Conservation (phyloP, 2,329 filamentous ascomycete genomes). For the Parastagonospora nodorum region DNA sequence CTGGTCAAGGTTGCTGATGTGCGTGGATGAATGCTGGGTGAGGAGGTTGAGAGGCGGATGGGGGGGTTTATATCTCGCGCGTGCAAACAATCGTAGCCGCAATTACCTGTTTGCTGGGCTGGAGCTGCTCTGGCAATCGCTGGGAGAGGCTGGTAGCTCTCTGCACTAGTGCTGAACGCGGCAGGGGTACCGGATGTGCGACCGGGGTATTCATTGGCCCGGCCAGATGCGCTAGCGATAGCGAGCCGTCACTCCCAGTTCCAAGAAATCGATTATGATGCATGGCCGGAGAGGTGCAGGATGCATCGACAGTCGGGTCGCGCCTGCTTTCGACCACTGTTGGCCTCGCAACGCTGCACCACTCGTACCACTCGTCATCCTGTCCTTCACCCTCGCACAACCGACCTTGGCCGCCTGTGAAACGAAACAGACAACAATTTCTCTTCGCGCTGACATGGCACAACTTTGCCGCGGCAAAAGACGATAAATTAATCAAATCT, state of each 20-base stretch:
- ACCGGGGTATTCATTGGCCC: no score
- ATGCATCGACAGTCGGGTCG: neutral
- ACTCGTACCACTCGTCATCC: no score
- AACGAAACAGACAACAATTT: neutral
- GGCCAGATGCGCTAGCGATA: neutral
- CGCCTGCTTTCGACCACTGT: no score
- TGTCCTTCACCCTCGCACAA: neutral
- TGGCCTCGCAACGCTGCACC: no score
- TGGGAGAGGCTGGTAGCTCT: constrained; percentile 17
- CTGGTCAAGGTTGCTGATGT: neutral
- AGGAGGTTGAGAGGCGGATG: constrained; percentile 1
- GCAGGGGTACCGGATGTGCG: no score
- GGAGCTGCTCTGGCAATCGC: neutral
- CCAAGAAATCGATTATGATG: neutral
- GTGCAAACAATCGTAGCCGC: neutral
- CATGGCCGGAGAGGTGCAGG: neutral
- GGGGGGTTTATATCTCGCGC: constrained; percentile 22
- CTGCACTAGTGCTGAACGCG: constrained; percentile 1
- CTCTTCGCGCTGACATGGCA: constrained; percentile 5
- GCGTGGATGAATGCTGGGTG: constrained; percentile 16
- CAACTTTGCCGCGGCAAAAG: constrained; percentile 3
- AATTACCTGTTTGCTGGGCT: constrained; percentile 3
- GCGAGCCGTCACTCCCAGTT: neutral
- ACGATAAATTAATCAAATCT: constrained; percentile 16
- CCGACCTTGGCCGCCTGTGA: neutral